Conservation (phyloP, 2,329 filamentous ascomycete species). For the Phialocephala sp. region DNA sequence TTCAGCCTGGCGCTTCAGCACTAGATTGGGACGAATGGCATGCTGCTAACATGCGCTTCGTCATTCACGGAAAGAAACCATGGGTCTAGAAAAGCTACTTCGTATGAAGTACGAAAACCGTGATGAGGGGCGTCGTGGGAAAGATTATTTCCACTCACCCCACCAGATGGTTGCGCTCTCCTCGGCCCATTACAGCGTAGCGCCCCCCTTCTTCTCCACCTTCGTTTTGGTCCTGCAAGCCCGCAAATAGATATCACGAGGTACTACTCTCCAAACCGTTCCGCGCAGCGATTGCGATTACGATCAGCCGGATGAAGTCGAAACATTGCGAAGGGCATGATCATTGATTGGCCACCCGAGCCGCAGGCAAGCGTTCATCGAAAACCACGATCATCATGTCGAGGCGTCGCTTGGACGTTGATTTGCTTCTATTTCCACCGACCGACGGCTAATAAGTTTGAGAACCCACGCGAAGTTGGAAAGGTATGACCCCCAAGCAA, state of each 20-base stretch:
- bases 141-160: conserved; percentile 16
- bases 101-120: conserved; percentile 5
- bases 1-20: conserved; percentile 23
- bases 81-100: conserved; percentile 13
- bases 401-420: conserved; percentile 16
- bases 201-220: conserved; percentile 12
- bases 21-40: conserved; percentile 15
- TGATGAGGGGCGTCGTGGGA: conserved; percentile 16
- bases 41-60: neutral
- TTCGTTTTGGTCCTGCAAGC: conserved; percentile 14
- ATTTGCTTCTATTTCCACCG: conserved; percentile 21
- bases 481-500: conserved; percentile 12
- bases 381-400: conserved; percentile 15
- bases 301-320: conserved; percentile 22
- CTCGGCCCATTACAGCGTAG: conserved; percentile 11
- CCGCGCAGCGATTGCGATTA: conserved; percentile 17
- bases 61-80: conserved; percentile 18
- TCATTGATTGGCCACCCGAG: conserved; percentile 10
- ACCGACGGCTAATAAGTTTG: conserved; percentile 22
- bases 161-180: conserved; percentile 12
- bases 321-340: conserved; percentile 16
- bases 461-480: conserved; percentile 10
- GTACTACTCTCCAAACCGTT: conserved; percentile 3
- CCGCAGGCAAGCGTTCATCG: conserved; percentile 4
- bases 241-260: conserved; percentile 25